phyloP scores from a whole-genome alignment of 2,329 filamentous ascomycete genomes.

The Pseudocercospora vitis region DNA sequence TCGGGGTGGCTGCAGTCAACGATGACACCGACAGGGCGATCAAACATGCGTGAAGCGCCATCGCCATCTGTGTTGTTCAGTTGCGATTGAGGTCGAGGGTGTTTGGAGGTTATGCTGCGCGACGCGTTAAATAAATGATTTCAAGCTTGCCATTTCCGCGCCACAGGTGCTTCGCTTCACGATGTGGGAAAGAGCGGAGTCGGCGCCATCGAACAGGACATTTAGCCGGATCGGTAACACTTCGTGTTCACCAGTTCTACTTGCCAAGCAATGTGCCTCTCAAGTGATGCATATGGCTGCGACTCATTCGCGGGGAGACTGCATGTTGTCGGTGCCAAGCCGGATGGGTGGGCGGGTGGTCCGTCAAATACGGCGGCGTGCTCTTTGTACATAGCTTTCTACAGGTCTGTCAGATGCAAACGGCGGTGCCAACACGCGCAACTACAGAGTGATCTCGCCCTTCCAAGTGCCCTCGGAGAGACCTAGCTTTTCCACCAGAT shows the following conservation, averaged over 20 bases:
- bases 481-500: slow-evolving; percentile 80
- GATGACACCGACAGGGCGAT: background rate
- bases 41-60: background rate
- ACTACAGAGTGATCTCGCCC: slow-evolving; percentile 74
- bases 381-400: no score
- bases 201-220: background rate
- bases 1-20: background rate
- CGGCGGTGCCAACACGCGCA: no score
- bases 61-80: background rate
- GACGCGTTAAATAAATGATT: background rate
- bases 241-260: background rate
- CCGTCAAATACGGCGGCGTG: no score
- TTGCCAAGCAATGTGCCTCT: slow-evolving; percentile 7
- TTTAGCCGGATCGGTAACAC: slow-evolving; percentile 6
- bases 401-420: no score
- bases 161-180: background rate
- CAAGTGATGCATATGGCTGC: background rate
- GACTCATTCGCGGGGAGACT: slow-evolving; percentile 3
- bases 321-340: slow-evolving; percentile 3
- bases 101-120: background rate
- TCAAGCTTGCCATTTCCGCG: background rate
- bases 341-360: no score
- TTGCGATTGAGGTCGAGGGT: background rate
- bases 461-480: slow-evolving; percentile 87
- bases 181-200: background rate